Evolutionary conservation across 1,139 yeast genomes (phyloP).

Genomic region (Blastobotrys apis): DNA sequence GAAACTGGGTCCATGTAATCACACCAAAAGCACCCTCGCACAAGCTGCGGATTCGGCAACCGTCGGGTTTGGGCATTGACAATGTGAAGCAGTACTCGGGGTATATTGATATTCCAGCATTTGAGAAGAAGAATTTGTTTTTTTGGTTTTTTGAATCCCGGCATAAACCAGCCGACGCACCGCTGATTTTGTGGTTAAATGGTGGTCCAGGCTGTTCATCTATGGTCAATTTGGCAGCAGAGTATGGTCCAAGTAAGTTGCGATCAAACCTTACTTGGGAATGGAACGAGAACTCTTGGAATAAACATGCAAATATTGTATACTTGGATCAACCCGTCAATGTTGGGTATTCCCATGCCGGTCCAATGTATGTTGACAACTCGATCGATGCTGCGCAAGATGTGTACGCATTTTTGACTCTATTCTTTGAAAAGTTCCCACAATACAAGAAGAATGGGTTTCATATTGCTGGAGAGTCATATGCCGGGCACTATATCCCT

Average conservation of each 20-base stretch:
- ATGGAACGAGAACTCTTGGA: constrained; percentile 65
- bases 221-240: constrained; percentile 60
- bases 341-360: constrained; percentile 45
- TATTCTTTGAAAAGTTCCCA: constrained; percentile 89
- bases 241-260: constrained; percentile 60
- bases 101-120: constrained; percentile 63
- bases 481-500: constrained; percentile 96
- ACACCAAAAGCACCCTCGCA: background rate
- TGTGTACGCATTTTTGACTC: constrained; percentile 82
- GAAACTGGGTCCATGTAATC: background rate
- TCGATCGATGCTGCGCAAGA: constrained; percentile 83
- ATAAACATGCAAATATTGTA: constrained; percentile 60
- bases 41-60: constrained; percentile 5
- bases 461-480: constrained; percentile 97
- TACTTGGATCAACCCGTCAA: constrained; percentile 73
- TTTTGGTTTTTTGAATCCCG: constrained; percentile 71
- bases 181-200: constrained; percentile 61
- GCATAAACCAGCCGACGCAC: constrained; percentile 57
- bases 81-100: constrained; percentile 54
- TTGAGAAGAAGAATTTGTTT: constrained; percentile 74
- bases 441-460: constrained; percentile 66
- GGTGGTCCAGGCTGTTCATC: constrained; percentile 77
- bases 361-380: constrained; percentile 16
- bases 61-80: constrained; percentile 27
- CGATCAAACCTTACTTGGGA: constrained; percentile 38